Evolutionary conservation across 2,329 filamentous ascomycete species (phyloP).

Genomic region (Lasiodiplodia theobromae): DNA sequence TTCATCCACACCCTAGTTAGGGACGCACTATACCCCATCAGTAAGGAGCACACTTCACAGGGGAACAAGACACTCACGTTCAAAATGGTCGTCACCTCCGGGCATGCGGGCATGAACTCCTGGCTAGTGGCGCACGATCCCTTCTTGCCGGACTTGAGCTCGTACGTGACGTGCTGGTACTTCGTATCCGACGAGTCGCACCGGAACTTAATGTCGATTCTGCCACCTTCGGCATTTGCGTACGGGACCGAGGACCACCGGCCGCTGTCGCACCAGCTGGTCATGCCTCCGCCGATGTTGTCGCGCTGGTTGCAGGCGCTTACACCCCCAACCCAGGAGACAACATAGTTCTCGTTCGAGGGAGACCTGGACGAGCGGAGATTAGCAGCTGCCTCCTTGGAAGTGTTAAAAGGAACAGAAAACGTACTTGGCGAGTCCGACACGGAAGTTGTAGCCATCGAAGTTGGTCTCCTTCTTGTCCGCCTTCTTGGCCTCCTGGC

Average conservation of each 20-base stretch:
- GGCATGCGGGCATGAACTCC: too few species aligned
- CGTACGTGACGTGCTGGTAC: conserved; percentile 1
- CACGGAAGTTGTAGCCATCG: neutral
- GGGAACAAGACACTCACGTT: too few species aligned
- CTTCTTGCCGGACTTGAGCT: neutral
- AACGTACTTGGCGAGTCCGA: neutral
- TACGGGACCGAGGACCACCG: neutral
- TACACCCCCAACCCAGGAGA: neutral
- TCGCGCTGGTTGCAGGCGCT: neutral
- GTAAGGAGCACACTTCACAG: too few species aligned
- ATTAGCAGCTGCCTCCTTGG: too few species aligned
- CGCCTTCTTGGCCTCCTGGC: neutral
- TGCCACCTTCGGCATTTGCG: neutral
- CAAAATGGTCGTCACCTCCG: too few species aligned
- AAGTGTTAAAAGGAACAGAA: neutral
- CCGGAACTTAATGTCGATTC: neutral
- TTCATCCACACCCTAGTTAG: too few species aligned
- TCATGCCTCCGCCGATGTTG: conserved; percentile 1
- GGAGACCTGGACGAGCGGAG: too few species aligned
- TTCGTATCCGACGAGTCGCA: neutral
- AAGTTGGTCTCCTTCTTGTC: neutral
- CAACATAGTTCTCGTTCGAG: neutral
- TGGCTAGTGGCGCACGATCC: neutral
- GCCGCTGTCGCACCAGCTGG: conserved; percentile 1
- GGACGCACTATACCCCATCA: too few species aligned